A percentile compares a stretch with the other conserved stretches of the same genome.
These are phyloP conservation scores for Calycina marina DNA, from an alignment of 2,329 filamentous ascomycete species.

Conservation along the genomic window DNA sequence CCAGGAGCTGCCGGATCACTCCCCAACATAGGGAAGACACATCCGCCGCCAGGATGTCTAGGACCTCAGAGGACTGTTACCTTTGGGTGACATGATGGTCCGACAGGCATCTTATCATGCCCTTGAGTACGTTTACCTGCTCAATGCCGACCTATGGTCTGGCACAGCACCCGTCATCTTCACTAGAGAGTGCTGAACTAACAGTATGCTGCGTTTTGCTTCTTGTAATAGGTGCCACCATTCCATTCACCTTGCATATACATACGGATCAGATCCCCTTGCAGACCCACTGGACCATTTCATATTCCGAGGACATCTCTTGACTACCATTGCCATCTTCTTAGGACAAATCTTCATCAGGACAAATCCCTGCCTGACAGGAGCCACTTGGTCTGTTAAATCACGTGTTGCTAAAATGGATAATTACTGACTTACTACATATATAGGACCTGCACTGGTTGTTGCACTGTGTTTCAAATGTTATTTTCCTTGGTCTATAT, in stretches of 20 bases:
- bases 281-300: not conserved
- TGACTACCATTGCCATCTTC: not conserved
- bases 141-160: slow-evolving; percentile 16
- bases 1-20: no score
- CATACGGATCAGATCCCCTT: slow-evolving; percentile 1
- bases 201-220: slow-evolving; percentile 12
- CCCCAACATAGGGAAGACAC: no score
- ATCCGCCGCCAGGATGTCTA: no score
- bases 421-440: slow-evolving; percentile 9
- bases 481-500: slow-evolving; percentile 5
- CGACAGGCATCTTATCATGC: slow-evolving; percentile 17
- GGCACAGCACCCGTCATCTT: slow-evolving; percentile 11
- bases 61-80: slow-evolving; percentile 6
- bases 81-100: slow-evolving; percentile 9
- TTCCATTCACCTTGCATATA: not conserved
- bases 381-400: slow-evolving; percentile 12
- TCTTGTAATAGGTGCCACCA: slow-evolving; percentile 12
- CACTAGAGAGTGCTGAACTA: slow-evolving; percentile 20
- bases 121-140: slow-evolving; percentile 21
- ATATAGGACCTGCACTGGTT: slow-evolving; percentile 8
- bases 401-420: slow-evolving; percentile 2
- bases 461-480: slow-evolving; percentile 9
- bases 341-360: not conserved
- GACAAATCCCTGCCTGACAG: not conserved
- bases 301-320: not conserved